Evolutionary conservation across 2,329 filamentous ascomycete genomes (phyloP), one percentile per base, ranked within the genome.

Genomic region (Aureobasidium lini): DNA sequence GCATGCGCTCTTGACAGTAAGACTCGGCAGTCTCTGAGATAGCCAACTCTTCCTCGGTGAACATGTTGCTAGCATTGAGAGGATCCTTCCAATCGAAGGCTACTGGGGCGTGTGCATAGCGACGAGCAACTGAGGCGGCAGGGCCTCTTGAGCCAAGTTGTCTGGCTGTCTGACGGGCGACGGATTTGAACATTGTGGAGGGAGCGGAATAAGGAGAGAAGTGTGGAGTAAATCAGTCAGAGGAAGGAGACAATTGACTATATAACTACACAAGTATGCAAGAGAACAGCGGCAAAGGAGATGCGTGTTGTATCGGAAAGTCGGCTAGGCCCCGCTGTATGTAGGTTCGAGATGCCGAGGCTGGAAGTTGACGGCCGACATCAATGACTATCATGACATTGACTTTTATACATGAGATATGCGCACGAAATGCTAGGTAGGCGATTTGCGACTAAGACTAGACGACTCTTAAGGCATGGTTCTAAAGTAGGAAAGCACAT

Each of bases 1-100:
- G 78, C 76, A 99, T 80, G 62, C 84, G 84, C 72, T 97, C 92
- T 73, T 97, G 93, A 71, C 92, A 97, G 70, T 97, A 99, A 62
- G 89, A 83, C 74, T 95, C 89, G 36, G 93, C 93, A 6, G 90
- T 95, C 68, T 96, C 90, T 43, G 88, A 81, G 65, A 99, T 93
- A 13, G 92, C 90, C 64, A 90, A 71, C 74, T 99, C 94, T 62
- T 99, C 94, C 65, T 95, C 89, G 1, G 91, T 96, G 68, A 91
- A 82, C 46, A 96, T 76, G 68, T 84, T 87, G 68, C 84, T 85
- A 37, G 86, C 80, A 29, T 81, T 82, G 61, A 99, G 79, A 18
- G 94, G 92, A 70, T 99, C 94, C 72, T 94, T 83, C 93, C 94
- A 99, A 72, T 95, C 85, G 73, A 96, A 97, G 4, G 72, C 58